Evolutionary conservation across 129 eudicot species (phyloP), one percentile per base, ranked within the genome.

Genomic region (Chrysanthemum seticuspe): DNA sequence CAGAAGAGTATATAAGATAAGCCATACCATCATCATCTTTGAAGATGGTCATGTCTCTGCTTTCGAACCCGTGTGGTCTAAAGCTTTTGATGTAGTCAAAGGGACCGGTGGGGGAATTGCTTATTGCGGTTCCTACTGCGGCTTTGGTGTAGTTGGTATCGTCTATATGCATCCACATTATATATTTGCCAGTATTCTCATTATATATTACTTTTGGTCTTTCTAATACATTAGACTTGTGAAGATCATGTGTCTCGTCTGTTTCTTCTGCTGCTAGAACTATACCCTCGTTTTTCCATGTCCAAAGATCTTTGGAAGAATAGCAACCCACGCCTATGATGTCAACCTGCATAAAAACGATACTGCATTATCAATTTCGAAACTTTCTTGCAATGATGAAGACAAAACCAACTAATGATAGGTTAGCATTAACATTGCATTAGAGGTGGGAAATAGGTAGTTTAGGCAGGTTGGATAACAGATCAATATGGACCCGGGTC

Each of bases 101-200:
- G 58, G 99, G 97, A 2, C 99, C 99, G 0, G 82, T 76, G 5
- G 99, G 99, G 10, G 83, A 85, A 73, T 83, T 75, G 70, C 94
- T 80, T 11, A 85, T 14, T 16, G 99, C 97, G 16, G 91, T 86
- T 21, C 99, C 99, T 8, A 88, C 94, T 0, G 91, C 77, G 40
- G 99, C 99, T 78, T 88, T 90, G 14, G 99, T 94, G 87, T 94
- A 94, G 80, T 94, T 94, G 70, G 77, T 81, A 62, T 89, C 91
- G 8, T 94, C 99, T 8, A 94, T 86, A 75, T 94, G 99, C 99
- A 94, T 94, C 99, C 99, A 94, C 99, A 90, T 94, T 45, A 94
- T 90, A 44, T 90, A 94, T 84, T 94, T 94, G 44, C 75, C 73
- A 15, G 96, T 94, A 44, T 76, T 83, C 12, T 88, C 76, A 44